Evolutionary conservation across 768 basidiomycete genomes (phyloP), one percentile per base, ranked within the genome.

Genomic region (Naganishia kalamii): DNA sequence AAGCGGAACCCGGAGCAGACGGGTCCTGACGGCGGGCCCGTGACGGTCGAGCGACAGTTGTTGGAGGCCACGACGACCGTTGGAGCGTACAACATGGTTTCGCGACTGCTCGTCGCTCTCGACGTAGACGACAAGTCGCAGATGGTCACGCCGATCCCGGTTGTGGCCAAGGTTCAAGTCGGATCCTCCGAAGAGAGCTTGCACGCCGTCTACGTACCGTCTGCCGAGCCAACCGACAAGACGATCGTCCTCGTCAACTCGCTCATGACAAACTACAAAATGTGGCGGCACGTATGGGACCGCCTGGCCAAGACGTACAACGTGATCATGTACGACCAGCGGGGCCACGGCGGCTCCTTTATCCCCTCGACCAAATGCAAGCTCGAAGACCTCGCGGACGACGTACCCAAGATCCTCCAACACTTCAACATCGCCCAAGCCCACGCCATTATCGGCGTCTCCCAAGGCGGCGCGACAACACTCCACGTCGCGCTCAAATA

Each of bases 21-120:
- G 5, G 65, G 57, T 27, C 37, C 54, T 4, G 4, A 33, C 4
- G 37, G 54, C 23, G 57, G 35, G 37, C 40, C 33, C 2, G 60
- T 65, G 81, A 32, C 75, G 84, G 67, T 69, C 57, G 71, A 78
- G 59, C 68, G 74, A 69, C 71, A 78, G 69, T 68, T 85, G 41
- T 82, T 84, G 40, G 86, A 87, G 70, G 83, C 82, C 21, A 71
- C 74, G 0, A 80, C 81, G 0, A 80, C 83, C 17, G 82, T 83
- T 0, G 83, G 83, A 4, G 77, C 80, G 0, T 87, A 87, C 75
- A 87, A 87, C 77, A 84, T 87, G 84, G 86, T 87, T 7, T 86
- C 85, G 21, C 80, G 86, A n/a, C 83, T 87, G 69, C 78, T 87
- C 32, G 78, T 86, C 13, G 81, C 85, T 0, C 80, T 84, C 13